These are phyloP conservation scores for Aspergillus sp. DNA, from an alignment of 2,329 filamentous ascomycete species.

Conservation along the genomic window DNA sequence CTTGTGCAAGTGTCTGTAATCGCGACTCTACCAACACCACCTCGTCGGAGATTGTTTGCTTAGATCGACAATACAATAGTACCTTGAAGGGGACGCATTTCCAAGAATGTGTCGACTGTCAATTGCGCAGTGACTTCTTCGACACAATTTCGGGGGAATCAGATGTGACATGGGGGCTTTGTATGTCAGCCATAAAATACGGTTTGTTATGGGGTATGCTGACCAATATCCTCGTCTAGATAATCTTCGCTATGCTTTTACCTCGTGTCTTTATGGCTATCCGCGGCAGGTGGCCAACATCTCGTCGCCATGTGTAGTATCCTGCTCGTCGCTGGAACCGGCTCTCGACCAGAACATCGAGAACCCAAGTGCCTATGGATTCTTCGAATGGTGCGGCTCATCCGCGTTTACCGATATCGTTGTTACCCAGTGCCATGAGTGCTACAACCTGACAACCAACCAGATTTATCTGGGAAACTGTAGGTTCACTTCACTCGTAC, in stretches of 20 bases:
- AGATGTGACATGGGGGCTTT: slow-evolving; percentile 41
- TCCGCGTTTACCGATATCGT: slow-evolving; percentile 35
- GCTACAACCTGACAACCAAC: slow-evolving; percentile 37
- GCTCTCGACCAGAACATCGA: slow-evolving; percentile 27
- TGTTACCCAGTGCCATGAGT: slow-evolving; percentile 36
- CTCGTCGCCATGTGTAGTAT: slow-evolving; percentile 40
- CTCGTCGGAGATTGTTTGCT: slow-evolving; percentile 35
- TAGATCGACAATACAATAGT: slow-evolving; percentile 31
- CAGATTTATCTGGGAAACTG: slow-evolving; percentile 40
- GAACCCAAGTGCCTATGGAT: slow-evolving; percentile 21
- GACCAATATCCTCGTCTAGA: slow-evolving; percentile 21
- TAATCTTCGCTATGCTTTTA: slow-evolving; percentile 41
- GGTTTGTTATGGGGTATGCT: not conserved
- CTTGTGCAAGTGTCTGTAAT: slow-evolving; percentile 30
- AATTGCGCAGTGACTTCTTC: slow-evolving; percentile 33
- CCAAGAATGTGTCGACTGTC: slow-evolving; percentile 36
- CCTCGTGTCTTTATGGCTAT: slow-evolving; percentile 38
- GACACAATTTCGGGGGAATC: slow-evolving; percentile 30
- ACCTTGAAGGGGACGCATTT: slow-evolving; percentile 30
- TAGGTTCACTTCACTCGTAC: slow-evolving; percentile 17
- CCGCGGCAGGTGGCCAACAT: slow-evolving; percentile 31
- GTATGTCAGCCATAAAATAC: slow-evolving; percentile 24
- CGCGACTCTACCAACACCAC: slow-evolving; percentile 30
- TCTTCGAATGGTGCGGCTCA: slow-evolving; percentile 33
- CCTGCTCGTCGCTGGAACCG: slow-evolving; percentile 29